These are phyloP conservation scores for Diaporthe aspalathi DNA, from an alignment of 2,329 filamentous ascomycete species.

Conservation along the genomic window DNA sequence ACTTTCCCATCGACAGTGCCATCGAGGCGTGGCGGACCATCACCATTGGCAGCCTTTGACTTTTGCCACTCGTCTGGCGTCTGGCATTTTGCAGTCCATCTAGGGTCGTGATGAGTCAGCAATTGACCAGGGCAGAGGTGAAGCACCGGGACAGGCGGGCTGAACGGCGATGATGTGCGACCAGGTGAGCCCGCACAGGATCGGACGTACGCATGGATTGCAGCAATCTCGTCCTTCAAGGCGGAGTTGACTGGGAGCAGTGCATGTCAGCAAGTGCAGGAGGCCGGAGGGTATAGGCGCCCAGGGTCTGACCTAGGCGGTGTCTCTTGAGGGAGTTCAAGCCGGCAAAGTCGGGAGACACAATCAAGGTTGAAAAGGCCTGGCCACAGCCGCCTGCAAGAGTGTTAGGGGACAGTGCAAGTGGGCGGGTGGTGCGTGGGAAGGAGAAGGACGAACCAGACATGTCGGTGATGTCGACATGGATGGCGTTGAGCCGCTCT, in stretches of 20 bases:
- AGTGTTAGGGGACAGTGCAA: neutral
- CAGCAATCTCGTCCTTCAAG: slow-evolving; percentile 87
- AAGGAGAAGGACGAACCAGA: slow-evolving; percentile 71
- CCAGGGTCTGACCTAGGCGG: slow-evolving; percentile 54
- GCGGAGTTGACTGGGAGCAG: slow-evolving; percentile 78
- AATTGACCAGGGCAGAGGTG: neutral
- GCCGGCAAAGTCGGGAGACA: slow-evolving; percentile 75
- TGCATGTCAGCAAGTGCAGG: neutral
- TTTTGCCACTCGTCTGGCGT: slow-evolving; percentile 90
- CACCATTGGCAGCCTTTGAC: slow-evolving; percentile 57
- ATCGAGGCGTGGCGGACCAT: slow-evolving; percentile 53
- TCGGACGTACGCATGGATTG: slow-evolving; percentile 75
- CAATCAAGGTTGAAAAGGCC: slow-evolving; percentile 69
- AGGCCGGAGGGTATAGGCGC: neutral
- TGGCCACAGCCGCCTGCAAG: slow-evolving; percentile 70
- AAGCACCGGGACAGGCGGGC: neutral
- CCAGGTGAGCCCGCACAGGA: neutral
- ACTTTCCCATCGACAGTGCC: slow-evolving; percentile 59
- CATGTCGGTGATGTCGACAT: slow-evolving; percentile 92
- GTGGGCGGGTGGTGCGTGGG: neutral
- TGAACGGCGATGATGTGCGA: neutral
- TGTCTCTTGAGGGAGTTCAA: slow-evolving; percentile 86
- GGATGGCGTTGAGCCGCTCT: slow-evolving; percentile 76
- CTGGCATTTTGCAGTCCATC: slow-evolving; percentile 91
- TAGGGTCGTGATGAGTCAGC: neutral